Percentiles rank a stretch among this genome's conserved stretches.
phyloP scores from a whole-genome alignment of 805 yeast genomes.

The Saturnispora zaruensis region DNA sequence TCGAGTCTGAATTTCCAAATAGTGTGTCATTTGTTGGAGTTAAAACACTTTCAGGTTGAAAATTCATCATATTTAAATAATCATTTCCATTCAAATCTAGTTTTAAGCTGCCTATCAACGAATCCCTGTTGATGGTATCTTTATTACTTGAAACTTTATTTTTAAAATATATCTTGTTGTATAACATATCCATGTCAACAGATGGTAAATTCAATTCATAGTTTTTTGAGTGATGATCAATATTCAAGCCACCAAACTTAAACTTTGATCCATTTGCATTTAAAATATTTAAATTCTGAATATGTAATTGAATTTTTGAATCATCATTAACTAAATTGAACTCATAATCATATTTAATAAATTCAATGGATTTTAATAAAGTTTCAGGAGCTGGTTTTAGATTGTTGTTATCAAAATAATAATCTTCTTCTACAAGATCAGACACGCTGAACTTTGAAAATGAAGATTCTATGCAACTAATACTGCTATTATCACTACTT shows the following conservation, averaged over 20 bases:
- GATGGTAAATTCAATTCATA: slow-evolving; percentile 20
- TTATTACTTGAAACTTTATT: slow-evolving; percentile 14
- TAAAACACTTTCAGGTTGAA: background rate
- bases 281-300: slow-evolving; percentile 13
- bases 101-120: background rate
- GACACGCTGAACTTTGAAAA: background rate
- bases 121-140: slow-evolving; percentile 8
- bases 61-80: background rate
- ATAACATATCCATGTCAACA: slow-evolving; percentile 1
- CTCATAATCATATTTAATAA: slow-evolving; percentile 17
- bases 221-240: slow-evolving; percentile 7
- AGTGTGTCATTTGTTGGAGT: slow-evolving; percentile 1
- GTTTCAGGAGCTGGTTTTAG: slow-evolving; percentile 36
- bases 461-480: slow-evolving; percentile 1
- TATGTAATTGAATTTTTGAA: slow-evolving; percentile 14
- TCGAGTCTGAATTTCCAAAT: background rate
- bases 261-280: slow-evolving; percentile 13
- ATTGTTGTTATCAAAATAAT: background rate
- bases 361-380: slow-evolving; percentile 23
- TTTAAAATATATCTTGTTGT: slow-evolving; percentile 13
- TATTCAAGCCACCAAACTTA: background rate
- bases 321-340: slow-evolving; percentile 24
- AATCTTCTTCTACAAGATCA: background rate
- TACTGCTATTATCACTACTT: background rate
- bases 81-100: background rate